phyloP scores from a whole-genome alignment of 2,329 filamentous ascomycete species.

The Aspergillus quadricinctus region DNA sequence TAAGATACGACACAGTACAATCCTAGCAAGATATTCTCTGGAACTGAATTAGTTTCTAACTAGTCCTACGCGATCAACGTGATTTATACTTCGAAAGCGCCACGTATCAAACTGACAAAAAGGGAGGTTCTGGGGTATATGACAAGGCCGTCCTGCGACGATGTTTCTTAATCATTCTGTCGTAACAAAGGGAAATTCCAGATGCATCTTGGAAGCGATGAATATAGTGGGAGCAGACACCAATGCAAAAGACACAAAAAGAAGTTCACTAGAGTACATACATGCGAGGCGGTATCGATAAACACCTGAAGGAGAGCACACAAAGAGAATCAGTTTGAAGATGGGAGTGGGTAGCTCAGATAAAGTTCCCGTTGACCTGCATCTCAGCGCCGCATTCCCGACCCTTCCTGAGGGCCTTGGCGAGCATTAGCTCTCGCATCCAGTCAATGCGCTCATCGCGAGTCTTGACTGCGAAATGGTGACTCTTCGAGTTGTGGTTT shows the following conservation, averaged over 20 bases:
- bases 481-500: slow-evolving; percentile 66
- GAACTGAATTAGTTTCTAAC: background rate
- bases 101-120: background rate
- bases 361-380: slow-evolving; percentile 27
- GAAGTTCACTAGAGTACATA: slow-evolving; percentile 1
- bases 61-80: background rate
- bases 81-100: background rate
- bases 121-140: slow-evolving; percentile 3
- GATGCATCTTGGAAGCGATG: background rate
- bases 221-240: background rate
- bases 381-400: slow-evolving; percentile 26
- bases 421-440: slow-evolving; percentile 50
- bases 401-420: slow-evolving; percentile 35
- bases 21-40: too few species aligned
- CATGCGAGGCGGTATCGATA: background rate
- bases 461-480: slow-evolving; percentile 86
- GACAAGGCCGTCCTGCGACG: slow-evolving; percentile 7
- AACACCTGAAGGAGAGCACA: background rate
- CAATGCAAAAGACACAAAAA: background rate
- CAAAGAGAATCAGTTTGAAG: background rate
- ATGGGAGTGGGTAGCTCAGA: slow-evolving; percentile 11
- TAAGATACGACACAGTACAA: too few species aligned
- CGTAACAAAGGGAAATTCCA: slow-evolving; percentile 4
- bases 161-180: slow-evolving; percentile 5
- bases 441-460: slow-evolving; percentile 93